phyloP scores from a whole-genome alignment of 768 basidiomycete species.

The Lactifluus rugatus region DNA sequence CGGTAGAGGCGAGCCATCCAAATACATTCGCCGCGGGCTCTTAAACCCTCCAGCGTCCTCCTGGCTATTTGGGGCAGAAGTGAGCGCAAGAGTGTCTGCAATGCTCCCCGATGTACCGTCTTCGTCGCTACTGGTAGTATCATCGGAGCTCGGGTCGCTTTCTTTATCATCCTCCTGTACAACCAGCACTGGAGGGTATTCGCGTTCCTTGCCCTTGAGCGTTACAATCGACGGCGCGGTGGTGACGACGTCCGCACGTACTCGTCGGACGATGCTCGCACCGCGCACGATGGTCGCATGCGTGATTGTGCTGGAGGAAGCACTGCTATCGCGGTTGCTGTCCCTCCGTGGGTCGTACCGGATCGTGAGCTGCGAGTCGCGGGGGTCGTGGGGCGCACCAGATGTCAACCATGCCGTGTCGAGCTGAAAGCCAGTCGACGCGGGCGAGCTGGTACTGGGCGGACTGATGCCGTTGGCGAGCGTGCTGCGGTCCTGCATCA shows the following conservation, averaged over 20 bases:
- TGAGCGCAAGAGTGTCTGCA: conserved; percentile 11
- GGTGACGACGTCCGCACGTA: conserved; percentile 12
- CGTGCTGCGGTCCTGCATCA: conserved; percentile 17
- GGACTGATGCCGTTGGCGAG: not conserved
- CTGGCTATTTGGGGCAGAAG: conserved; percentile 16
- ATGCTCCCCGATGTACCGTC: conserved; percentile 2
- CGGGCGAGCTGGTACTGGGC: not conserved
- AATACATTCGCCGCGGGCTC: conserved; percentile 1
- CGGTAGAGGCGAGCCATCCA: not conserved
- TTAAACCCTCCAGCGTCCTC: conserved; percentile 9
- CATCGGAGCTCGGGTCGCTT: conserved; percentile 6
- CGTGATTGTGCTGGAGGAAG: conserved; percentile 16
- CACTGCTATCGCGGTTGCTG: conserved; percentile 14
- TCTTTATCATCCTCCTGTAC: conserved; percentile 11
- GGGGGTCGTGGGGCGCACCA: not conserved
- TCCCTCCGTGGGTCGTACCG: conserved; percentile 7
- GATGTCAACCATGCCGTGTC: not conserved
- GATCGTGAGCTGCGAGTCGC: conserved; percentile 16
- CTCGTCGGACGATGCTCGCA: conserved; percentile 19
- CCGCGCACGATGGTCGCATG: conserved; percentile 20
- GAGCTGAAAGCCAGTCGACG: conserved; percentile 2
- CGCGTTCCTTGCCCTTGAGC: conserved; percentile 6
- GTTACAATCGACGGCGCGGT: not conserved
- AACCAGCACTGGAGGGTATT: not conserved
- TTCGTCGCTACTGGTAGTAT: not conserved